phyloP scores from a whole-genome alignment of 2,329 filamentous ascomycete genomes.

The Fusarium sp. region DNA sequence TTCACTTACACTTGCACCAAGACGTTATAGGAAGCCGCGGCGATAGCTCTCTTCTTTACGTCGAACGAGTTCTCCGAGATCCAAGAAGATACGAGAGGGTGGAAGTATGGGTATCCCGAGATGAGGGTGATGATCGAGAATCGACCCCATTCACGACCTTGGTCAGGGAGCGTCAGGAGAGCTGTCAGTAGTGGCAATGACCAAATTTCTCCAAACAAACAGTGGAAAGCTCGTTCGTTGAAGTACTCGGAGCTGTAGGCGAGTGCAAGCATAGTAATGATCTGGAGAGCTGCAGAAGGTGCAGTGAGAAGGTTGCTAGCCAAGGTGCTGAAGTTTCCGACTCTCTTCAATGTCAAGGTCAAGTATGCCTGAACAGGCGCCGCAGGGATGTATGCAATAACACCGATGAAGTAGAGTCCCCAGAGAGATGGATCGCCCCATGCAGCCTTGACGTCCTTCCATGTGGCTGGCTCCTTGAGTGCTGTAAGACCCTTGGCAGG shows the following conservation, averaged over 20 bases:
- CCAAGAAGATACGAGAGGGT: constrained; percentile 65
- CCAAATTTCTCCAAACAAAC: constrained; percentile 65
- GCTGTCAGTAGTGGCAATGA: constrained; percentile 64
- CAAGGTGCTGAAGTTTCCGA: constrained; percentile 68
- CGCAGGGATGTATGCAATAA: constrained; percentile 63
- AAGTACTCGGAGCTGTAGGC: constrained; percentile 67
- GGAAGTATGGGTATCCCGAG: constrained; percentile 68
- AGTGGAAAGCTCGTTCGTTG: constrained; percentile 66
- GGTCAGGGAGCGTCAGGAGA: constrained; percentile 61
- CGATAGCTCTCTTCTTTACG: constrained; percentile 62
- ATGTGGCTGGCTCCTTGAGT: constrained; percentile 57
- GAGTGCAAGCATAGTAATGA: constrained; percentile 65
- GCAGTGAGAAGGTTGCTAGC: constrained; percentile 73
- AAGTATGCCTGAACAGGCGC: constrained; percentile 63
- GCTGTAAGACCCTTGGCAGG: constrained; percentile 64
- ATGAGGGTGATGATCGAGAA: constrained; percentile 65
- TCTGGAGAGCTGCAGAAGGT: constrained; percentile 67
- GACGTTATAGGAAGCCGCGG: constrained; percentile 62
- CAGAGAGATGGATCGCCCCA: constrained; percentile 62
- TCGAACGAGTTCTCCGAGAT: constrained; percentile 63
- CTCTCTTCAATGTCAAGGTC: constrained; percentile 66
- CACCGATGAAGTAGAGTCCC: constrained; percentile 63
- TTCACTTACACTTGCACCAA: constrained; percentile 56
- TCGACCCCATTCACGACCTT: constrained; percentile 62
- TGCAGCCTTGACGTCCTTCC: constrained; percentile 57